These are phyloP conservation scores for Drechslera avenae DNA, from an alignment of 2,329 filamentous ascomycete genomes.

Conservation along the genomic window DNA sequence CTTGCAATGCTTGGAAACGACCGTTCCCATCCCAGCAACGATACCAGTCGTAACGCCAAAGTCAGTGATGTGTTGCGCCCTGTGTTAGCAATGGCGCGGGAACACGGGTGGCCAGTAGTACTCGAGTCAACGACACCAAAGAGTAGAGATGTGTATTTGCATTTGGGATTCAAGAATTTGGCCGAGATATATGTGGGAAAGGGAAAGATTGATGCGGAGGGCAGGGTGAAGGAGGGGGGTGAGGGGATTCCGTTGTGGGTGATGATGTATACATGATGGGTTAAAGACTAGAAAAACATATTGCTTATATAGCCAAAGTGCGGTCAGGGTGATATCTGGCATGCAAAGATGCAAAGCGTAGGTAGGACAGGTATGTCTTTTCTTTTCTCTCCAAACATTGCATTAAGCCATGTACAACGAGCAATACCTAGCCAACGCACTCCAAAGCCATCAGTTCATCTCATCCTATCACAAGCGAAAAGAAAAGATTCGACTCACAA, in stretches of 20 bases:
- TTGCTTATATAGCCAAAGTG: too few species aligned
- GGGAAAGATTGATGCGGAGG: constrained; percentile 3
- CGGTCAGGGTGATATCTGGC: too few species aligned
- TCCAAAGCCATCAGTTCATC: too few species aligned
- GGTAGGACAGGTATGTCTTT: too few species aligned
- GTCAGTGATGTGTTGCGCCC: constrained; percentile 11
- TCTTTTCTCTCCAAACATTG: too few species aligned
- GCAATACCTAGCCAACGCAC: too few species aligned
- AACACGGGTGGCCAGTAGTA: constrained; percentile 10
- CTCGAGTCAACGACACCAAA: constrained; percentile 7
- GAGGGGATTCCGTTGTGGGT: constrained; percentile 10
- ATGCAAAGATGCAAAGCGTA: too few species aligned
- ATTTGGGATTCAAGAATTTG: constrained; percentile 7
- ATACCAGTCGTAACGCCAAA: constrained; percentile 2
- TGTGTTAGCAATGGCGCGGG: constrained; percentile 8
- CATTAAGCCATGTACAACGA: too few species aligned
- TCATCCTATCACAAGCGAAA: too few species aligned
- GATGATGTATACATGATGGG: constrained; percentile 9
- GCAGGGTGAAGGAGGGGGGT: constrained; percentile 8
- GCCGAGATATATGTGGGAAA: constrained; percentile 4
- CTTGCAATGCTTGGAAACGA: constrained; percentile 10
- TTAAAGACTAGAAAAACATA: too few species aligned
- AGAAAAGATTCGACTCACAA: too few species aligned
- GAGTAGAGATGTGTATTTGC: constrained; percentile 8
- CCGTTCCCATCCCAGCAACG: not conserved